These are phyloP conservation scores for Carex myosuroides DNA, from an alignment of 176 grass and related monocot genomes.

Conservation along the genomic window DNA sequence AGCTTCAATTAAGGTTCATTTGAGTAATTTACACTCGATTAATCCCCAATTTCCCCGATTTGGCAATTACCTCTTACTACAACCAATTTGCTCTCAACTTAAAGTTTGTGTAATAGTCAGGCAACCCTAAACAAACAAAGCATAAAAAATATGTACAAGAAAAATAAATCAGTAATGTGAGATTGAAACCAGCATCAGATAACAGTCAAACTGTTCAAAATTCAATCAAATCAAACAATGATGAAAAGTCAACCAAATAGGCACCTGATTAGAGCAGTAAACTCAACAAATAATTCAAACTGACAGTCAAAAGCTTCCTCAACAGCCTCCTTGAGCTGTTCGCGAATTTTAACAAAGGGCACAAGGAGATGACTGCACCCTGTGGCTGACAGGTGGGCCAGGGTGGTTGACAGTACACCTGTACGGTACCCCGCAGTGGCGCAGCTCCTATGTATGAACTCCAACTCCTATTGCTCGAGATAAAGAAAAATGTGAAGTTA, in stretches of 20 bases:
- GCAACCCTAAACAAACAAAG: background rate
- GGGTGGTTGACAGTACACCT: conserved; percentile 68
- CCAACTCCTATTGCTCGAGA: conserved; percentile 48
- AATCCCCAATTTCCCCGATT: background rate
- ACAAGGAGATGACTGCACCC: conserved; percentile 70
- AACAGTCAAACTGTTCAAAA: background rate
- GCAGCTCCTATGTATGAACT: conserved; percentile 82
- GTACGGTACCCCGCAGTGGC: conserved; percentile 59
- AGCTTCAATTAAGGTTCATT: background rate
- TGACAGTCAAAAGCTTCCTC: conserved; percentile 69
- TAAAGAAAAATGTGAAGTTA: background rate
- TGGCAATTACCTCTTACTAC: background rate
- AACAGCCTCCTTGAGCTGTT: conserved; percentile 59
- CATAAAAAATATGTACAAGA: background rate
- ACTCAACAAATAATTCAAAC: conserved; percentile 87
- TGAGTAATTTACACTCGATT: background rate
- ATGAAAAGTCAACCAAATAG: background rate
- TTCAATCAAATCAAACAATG: background rate
- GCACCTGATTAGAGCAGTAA: conserved; percentile 87
- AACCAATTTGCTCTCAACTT: background rate
- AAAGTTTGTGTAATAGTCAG: background rate
- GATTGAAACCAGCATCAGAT: background rate
- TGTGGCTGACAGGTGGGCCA: conserved; percentile 63
- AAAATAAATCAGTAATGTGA: background rate
- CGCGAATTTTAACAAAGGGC: conserved; percentile 61